Evolutionary conservation across 2,329 filamentous ascomycete genomes (phyloP).

Genomic region (Cladosporium sp.): DNA sequence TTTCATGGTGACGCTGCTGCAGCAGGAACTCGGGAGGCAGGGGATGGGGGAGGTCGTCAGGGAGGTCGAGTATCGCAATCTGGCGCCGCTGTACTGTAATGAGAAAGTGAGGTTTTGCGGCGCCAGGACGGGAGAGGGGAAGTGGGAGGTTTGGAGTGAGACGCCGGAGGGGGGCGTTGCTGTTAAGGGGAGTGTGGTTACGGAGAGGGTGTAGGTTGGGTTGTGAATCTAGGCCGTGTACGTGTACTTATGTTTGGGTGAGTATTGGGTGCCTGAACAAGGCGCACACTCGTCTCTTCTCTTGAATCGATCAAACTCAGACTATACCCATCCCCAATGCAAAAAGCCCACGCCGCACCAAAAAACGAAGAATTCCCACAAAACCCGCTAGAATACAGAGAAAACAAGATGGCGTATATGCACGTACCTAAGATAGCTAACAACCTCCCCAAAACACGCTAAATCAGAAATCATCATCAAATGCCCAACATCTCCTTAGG

Average conservation of each 20-base stretch:
- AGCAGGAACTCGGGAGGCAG: constrained; percentile 45
- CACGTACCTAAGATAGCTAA: too few relatives aligned
- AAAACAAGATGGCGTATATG: too few relatives aligned
- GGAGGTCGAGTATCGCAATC: constrained; percentile 71
- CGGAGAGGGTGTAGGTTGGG: constrained; percentile 14
- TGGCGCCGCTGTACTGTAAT: constrained; percentile 73
- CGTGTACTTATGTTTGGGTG: too few relatives aligned
- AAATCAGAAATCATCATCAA: too few relatives aligned
- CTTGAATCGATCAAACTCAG: too few relatives aligned
- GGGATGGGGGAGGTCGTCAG: constrained; percentile 41
- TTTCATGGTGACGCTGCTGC: constrained; percentile 67
- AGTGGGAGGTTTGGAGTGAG: constrained; percentile 40
- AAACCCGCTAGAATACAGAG: too few relatives aligned
- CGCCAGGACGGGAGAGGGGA: constrained; percentile 42
- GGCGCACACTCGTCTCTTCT: background rate
- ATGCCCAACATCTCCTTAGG: constrained; percentile 64
- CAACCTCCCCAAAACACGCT: background rate
- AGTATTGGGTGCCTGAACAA: too few relatives aligned
- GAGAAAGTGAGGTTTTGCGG: constrained; percentile 69
- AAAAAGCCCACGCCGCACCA: too few relatives aligned
- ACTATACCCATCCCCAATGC: too few relatives aligned
- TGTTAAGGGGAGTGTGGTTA: constrained; percentile 40
- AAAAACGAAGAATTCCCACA: background rate
- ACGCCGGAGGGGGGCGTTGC: constrained; percentile 39
- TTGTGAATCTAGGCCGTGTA: background rate